These are phyloP conservation scores for Botrytis paeoniae DNA, from an alignment of 2,329 filamentous ascomycete genomes.

Conservation along the genomic window DNA sequence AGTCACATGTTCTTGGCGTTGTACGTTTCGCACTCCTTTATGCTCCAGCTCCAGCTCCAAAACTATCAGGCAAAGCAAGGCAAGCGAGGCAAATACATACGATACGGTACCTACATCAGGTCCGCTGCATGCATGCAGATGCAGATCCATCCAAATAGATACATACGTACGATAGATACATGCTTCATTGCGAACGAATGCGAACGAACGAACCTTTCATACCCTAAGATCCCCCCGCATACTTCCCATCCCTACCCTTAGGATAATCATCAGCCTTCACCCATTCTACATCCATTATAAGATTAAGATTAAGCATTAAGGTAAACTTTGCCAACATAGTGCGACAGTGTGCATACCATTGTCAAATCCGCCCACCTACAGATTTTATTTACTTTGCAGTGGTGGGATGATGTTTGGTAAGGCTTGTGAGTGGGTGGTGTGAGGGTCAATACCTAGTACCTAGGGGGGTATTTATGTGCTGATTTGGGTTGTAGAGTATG, in stretches of 20 bases:
- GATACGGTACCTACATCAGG: background rate
- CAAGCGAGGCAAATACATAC: background rate
- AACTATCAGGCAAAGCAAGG: background rate
- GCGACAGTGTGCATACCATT: background rate
- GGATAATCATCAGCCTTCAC: background rate
- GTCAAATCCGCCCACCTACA: background rate
- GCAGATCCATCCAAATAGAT: background rate
- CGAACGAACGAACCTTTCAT: background rate
- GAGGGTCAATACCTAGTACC: background rate
- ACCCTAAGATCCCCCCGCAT: background rate
- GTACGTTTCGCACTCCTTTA: background rate
- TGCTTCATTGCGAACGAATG: background rate
- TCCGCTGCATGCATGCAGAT: background rate
- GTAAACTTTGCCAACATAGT: background rate
- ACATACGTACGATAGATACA: background rate
- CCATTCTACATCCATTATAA: background rate
- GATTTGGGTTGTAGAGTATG: background rate
- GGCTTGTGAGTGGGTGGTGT: background rate
- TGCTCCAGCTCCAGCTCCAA: background rate
- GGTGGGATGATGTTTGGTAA: background rate
- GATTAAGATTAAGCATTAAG: background rate
- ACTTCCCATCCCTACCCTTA: background rate
- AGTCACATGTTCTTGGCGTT: background rate
- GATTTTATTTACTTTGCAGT: background rate
- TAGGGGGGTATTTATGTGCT: background rate